These are phyloP conservation scores for Kalanchoe fedtschenkoi DNA, from an alignment of 164 flowering plant species.

Conservation along the genomic window DNA sequence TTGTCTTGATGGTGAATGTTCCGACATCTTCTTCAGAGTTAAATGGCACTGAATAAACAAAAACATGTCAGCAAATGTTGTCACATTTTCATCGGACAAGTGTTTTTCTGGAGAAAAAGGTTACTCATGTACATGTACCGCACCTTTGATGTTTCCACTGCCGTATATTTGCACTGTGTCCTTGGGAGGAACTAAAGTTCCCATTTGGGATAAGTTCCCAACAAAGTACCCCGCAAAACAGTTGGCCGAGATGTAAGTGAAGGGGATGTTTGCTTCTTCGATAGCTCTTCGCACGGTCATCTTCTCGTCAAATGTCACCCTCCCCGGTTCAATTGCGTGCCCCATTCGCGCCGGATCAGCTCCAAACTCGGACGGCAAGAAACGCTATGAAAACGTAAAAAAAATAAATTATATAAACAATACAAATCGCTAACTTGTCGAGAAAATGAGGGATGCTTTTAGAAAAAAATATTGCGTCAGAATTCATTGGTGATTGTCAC, in stretches of 20 bases:
- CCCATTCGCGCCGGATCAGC: constrained; percentile 27
- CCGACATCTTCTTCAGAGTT: constrained; percentile 54
- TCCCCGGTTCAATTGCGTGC: constrained; percentile 29
- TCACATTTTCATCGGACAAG: not conserved
- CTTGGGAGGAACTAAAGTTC: constrained; percentile 18
- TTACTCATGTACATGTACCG: not conserved
- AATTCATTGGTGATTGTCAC: no score
- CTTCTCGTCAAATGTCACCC: constrained; percentile 29
- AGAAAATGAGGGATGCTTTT: no score
- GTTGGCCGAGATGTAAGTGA: constrained; percentile 38
- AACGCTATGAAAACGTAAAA: constrained; percentile 15
- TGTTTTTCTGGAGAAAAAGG: not conserved
- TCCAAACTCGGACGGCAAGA: constrained; percentile 36
- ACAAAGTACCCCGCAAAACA: constrained; percentile 34
- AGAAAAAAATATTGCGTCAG: no score
- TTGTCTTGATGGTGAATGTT: constrained; percentile 35
- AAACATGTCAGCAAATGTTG: not conserved
- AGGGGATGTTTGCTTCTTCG: constrained; percentile 32
- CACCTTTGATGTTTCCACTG: constrained; percentile 43
- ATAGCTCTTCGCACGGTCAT: constrained; percentile 27
- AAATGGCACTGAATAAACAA: constrained; percentile 23
- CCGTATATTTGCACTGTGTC: constrained; percentile 15
- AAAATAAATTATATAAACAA: not conserved
- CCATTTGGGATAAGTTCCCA: constrained; percentile 20
- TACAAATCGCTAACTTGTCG: not conserved